These are phyloP conservation scores for Kwoniella sp. DNA, from an alignment of 768 basidiomycete species.

Conservation along the genomic window DNA sequence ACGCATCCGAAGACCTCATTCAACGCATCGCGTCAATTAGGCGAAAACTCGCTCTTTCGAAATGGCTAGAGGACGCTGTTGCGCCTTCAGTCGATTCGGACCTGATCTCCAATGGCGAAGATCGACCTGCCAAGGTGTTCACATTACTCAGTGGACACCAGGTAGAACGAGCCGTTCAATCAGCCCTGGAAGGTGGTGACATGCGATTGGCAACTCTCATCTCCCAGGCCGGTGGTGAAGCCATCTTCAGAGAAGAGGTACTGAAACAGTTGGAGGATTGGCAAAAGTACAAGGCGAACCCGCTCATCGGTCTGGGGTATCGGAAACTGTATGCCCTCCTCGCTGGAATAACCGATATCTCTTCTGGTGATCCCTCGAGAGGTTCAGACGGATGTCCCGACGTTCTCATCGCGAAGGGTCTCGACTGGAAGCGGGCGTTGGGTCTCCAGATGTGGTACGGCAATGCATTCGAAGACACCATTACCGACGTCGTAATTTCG, in stretches of 20 bases:
- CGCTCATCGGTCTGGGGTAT: conserved; percentile 68
- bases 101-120: conserved; percentile 61
- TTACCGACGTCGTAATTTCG: conserved; percentile 68
- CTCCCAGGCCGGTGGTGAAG: conserved; percentile 76
- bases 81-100: conserved; percentile 72
- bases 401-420: conserved; percentile 67
- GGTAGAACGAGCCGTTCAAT: conserved; percentile 75
- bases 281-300: conserved; percentile 74
- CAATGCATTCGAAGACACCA: conserved; percentile 64
- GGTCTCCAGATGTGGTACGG: conserved; percentile 90
- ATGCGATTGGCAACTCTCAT: conserved; percentile 85
- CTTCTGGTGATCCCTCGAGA: conserved; percentile 61
- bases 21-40: conserved; percentile 67
- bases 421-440: conserved; percentile 94
- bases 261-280: conserved; percentile 76
- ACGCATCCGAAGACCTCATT: conserved; percentile 58
- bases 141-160: conserved; percentile 83
- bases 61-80: conserved; percentile 80
- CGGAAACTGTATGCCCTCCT: conserved; percentile 82
- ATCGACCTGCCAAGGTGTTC: conserved; percentile 63
- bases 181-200: conserved; percentile 73
- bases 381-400: conserved; percentile 62
- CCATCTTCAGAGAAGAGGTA: conserved; percentile 72
- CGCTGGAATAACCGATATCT: conserved; percentile 70
- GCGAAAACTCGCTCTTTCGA: conserved; percentile 75